Percentiles rank a stretch among this genome's conserved stretches.
These are phyloP conservation scores for Neofusicoccum kwambonambiense DNA, from an alignment of 2,329 filamentous ascomycete genomes.

Conservation along the genomic window DNA sequence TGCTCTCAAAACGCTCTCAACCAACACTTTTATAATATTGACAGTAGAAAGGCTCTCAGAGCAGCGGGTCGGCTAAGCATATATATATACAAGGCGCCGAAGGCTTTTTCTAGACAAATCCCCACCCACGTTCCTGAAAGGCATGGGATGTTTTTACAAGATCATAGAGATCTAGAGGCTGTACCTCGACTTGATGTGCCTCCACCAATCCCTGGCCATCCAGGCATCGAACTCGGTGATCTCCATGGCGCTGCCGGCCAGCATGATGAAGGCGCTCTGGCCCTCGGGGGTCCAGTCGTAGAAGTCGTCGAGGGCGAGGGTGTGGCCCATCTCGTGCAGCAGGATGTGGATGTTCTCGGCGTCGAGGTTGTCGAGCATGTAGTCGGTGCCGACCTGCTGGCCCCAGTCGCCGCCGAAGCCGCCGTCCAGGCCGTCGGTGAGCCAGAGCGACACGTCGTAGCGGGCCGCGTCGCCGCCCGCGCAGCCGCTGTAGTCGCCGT, in stretches of 20 bases:
- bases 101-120: not conserved
- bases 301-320: slow-evolving; percentile 31
- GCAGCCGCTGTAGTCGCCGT: slow-evolving; percentile 44
- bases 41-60: too few species aligned
- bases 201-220: slow-evolving; percentile 52
- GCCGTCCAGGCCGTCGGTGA: slow-evolving; percentile 46
- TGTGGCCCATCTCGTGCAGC: slow-evolving; percentile 39
- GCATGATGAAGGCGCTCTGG: slow-evolving; percentile 47
- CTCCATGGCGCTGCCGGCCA: slow-evolving; percentile 42
- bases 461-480: slow-evolving; percentile 39
- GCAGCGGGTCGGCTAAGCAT: not conserved
- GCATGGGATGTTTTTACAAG: too few species aligned
- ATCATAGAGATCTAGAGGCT: slow-evolving; percentile 17
- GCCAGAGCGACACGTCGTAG: slow-evolving; percentile 44
- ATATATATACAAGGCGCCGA: not conserved
- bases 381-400: slow-evolving; percentile 45
- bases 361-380: slow-evolving; percentile 43
- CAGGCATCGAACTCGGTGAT: slow-evolving; percentile 52
- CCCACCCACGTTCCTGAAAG: too few species aligned
- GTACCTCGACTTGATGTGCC: slow-evolving; percentile 31
- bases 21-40: too few species aligned
- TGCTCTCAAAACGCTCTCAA: too few species aligned
- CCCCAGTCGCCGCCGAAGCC: slow-evolving; percentile 51
- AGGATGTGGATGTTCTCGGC: slow-evolving; percentile 45
- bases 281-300: slow-evolving; percentile 48